These are phyloP conservation scores for Trichoderma pleuroti DNA, from an alignment of 2,329 filamentous ascomycete species.

Conservation along the genomic window DNA sequence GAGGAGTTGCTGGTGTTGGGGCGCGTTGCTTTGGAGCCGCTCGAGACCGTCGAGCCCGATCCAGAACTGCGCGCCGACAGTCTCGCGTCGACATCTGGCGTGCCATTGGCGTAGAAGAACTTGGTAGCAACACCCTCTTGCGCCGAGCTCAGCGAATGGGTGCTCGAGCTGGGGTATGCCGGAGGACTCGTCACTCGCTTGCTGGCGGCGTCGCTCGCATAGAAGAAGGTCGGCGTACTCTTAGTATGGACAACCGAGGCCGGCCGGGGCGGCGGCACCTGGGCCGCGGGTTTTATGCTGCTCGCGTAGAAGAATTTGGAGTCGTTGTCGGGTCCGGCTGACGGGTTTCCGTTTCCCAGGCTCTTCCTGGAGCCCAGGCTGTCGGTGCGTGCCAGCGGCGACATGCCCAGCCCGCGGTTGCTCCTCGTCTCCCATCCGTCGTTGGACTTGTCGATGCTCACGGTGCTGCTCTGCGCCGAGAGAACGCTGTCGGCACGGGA, in stretches of 20 bases:
- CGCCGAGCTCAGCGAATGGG: conserved; percentile 34
- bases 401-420: conserved; percentile 31
- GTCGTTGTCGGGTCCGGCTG: conserved; percentile 30
- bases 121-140: conserved; percentile 51
- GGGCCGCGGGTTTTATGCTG: conserved; percentile 57
- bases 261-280: conserved; percentile 37
- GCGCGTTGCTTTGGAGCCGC: conserved; percentile 43
- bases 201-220: conserved; percentile 50
- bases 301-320: conserved; percentile 89
- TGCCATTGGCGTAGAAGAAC: conserved; percentile 73
- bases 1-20: conserved; percentile 33
- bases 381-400: conserved; percentile 28
- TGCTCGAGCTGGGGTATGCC: conserved; percentile 30
- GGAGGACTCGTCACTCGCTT: conserved; percentile 35
- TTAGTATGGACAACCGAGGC: conserved; percentile 44
- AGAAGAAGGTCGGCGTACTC: conserved; percentile 49
- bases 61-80: conserved; percentile 36
- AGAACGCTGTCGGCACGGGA: conserved; percentile 66
- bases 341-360: conserved; percentile 27
- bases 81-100: conserved; percentile 45
- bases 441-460: conserved; percentile 41
- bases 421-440: conserved; percentile 43
- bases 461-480: conserved; percentile 63
- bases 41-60: conserved; percentile 46
- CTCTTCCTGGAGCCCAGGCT: conserved; percentile 2